Conservation (phyloP, 495 filamentous ascomycete species). For the Penicillium ucsense region DNA sequence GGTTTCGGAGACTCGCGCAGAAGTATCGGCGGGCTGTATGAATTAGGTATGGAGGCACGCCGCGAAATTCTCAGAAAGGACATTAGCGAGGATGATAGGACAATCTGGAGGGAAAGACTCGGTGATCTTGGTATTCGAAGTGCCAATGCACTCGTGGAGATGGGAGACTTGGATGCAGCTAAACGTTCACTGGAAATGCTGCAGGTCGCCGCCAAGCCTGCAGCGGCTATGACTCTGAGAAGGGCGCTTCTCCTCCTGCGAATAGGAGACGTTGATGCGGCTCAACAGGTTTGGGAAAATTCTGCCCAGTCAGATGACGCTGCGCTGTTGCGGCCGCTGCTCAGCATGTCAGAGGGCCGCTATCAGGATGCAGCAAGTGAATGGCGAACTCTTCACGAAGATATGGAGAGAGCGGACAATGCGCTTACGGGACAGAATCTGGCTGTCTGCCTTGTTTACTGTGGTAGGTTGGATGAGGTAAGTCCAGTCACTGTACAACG, state of each 20-base stretch:
- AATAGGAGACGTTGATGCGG: conserved; percentile 65
- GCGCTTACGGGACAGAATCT: conserved; percentile 64
- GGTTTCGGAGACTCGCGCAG: conserved; percentile 75
- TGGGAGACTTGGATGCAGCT: conserved; percentile 77
- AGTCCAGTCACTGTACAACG: conserved; percentile 3
- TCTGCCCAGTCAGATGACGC: conserved; percentile 14
- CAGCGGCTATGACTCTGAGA: conserved; percentile 27
- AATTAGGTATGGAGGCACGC: conserved; percentile 70
- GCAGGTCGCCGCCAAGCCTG: conserved; percentile 25
- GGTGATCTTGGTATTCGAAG: conserved; percentile 67
- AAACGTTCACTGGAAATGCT: conserved; percentile 50
- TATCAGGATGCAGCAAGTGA: conserved; percentile 51
- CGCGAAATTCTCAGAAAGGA: conserved; percentile 34
- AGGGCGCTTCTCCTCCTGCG: conserved; percentile 61
- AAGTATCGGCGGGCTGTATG: conserved; percentile 81
- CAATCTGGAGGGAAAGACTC: conserved; percentile 60
- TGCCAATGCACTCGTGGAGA: conserved; percentile 76
- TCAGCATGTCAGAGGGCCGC: conserved; percentile 68
- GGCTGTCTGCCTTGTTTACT: conserved; percentile 75
- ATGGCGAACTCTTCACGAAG: conserved; percentile 50
- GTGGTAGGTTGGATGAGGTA: conserved; percentile 66
- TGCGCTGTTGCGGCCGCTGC: conserved; percentile 48
- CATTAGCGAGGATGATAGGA: conserved; percentile 22
- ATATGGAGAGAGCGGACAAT: conserved; percentile 18
- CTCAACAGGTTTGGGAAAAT: conserved; percentile 35